Percentiles rank a stretch among this genome's conserved stretches.
Conservation (phyloP, 2,329 filamentous ascomycete species). For the Samsoniella hepiali region DNA sequence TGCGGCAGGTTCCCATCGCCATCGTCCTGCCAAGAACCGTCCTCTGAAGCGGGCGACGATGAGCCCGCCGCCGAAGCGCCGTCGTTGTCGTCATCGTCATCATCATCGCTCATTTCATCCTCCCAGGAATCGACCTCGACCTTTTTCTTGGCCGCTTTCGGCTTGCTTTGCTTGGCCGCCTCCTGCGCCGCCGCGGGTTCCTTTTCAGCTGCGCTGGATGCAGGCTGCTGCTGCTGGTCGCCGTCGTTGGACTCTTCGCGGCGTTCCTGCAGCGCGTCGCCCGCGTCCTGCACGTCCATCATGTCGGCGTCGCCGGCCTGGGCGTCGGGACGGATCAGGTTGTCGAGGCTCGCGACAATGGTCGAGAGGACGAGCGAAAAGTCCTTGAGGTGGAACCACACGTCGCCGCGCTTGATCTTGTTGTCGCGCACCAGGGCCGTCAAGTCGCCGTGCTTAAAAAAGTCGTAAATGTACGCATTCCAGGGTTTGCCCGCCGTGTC, state of each 20-base stretch:
- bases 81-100: no score
- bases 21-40: slow-evolving; percentile 30
- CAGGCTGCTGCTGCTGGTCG: neutral
- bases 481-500: slow-evolving; percentile 47
- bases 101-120: slow-evolving; percentile 26
- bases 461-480: slow-evolving; percentile 71
- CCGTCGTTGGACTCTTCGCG: neutral
- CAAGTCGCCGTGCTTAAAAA: slow-evolving; percentile 70
- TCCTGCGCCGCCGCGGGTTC: neutral
- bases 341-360: slow-evolving; percentile 62
- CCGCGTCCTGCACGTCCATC: slow-evolving; percentile 42
- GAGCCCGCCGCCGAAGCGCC: neutral
- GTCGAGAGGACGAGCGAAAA: slow-evolving; percentile 58
- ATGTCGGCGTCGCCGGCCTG: slow-evolving; percentile 33
- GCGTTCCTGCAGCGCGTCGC: slow-evolving; percentile 41
- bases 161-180: neutral
- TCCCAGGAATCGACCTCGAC: slow-evolving; percentile 50
- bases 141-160: slow-evolving; percentile 32
- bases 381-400: slow-evolving; percentile 61
- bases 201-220: neutral
- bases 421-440: slow-evolving; percentile 48
- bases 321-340: slow-evolving; percentile 47
- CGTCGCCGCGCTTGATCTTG: slow-evolving; percentile 60
- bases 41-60: neutral
- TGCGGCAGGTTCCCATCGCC: slow-evolving; percentile 48